Evolutionary conservation across 2,329 filamentous ascomycete genomes (phyloP), one percentile per base, ranked within the genome.

Genomic region (Fusarium cyanostomum): DNA sequence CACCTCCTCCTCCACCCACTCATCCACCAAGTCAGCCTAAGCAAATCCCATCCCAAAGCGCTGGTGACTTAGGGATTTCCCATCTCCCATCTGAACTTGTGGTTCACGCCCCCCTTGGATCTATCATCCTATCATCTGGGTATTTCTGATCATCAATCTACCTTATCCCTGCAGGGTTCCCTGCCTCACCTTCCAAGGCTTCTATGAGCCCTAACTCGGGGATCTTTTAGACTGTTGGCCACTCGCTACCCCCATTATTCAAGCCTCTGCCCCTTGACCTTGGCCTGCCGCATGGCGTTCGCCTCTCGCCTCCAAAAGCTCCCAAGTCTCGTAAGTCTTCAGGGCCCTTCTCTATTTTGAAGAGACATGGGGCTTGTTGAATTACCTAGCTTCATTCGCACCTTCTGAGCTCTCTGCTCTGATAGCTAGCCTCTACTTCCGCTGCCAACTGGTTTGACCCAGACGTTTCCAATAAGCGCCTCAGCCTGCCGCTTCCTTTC

Each of bases 191-290:
- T 60, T 58, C 56, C 63, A 66, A 64, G 59, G 39, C 58, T 60
- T 59, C 52, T 55, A 46, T 51, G 64, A 69, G 61, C 66, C 67
- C 67, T 69, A 67, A 56, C 54, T 67, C 52, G 49, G 44, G 45
- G 64, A 63, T 57, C 54, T 65, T 59, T 65, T 59, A 49, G 67
- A 62, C 63, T 56, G 45, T 66, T 63, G 64, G 55, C 65, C 65
- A 64, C 59, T 67, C 65, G 46, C 56, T 59, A 48, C 66, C 52
- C 50, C 51, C 52, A 45, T 58, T 56, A 51, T 65, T 51, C 50
- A 58, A 62, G 59, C 61, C 56, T 67, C 52, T 64, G 39, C 37
- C 66, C 58, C 53, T 46, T 59, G 41, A 56, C 53, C 57, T 68
- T 60, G 44, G 39, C 48, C 44, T 54, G 52, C 39, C 39, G 48